phyloP scores from a whole-genome alignment of 805 yeast genomes.

The Candida pseudoglaebosa region DNA sequence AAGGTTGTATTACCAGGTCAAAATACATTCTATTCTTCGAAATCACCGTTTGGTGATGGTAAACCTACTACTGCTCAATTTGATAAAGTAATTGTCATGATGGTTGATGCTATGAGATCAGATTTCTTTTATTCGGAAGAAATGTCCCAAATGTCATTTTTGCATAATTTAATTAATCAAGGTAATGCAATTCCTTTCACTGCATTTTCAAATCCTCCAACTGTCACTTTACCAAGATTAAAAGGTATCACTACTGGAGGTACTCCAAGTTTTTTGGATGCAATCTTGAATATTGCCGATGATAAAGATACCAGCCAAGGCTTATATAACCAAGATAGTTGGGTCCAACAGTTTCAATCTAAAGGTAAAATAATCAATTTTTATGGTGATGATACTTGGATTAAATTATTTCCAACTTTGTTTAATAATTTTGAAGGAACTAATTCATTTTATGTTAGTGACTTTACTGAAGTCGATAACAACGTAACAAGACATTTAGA shows the following conservation, averaged over 20 bases:
- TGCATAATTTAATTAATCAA: slow-evolving; percentile 58
- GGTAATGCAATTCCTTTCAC: slow-evolving; percentile 86
- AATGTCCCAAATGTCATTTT: slow-evolving; percentile 58
- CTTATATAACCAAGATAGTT: slow-evolving; percentile 73
- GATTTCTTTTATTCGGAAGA: slow-evolving; percentile 72
- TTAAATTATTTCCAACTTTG: slow-evolving; percentile 70
- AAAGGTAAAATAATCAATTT: slow-evolving; percentile 56
- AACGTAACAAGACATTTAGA: slow-evolving; percentile 89
- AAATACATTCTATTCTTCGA: slow-evolving; percentile 25
- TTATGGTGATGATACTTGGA: slow-evolving; percentile 98
- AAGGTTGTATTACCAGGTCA: slow-evolving; percentile 69
- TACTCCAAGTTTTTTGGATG: slow-evolving; percentile 90
- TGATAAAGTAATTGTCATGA: slow-evolving; percentile 70
- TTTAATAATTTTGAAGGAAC: slow-evolving; percentile 80
- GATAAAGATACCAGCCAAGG: slow-evolving; percentile 71
- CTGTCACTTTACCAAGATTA: slow-evolving; percentile 90
- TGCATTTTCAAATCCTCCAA: slow-evolving; percentile 91
- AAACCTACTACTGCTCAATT: slow-evolving; percentile 43
- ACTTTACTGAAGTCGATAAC: slow-evolving; percentile 87
- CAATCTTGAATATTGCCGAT: slow-evolving; percentile 89
- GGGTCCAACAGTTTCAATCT: slow-evolving; percentile 66
- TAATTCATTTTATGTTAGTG: slow-evolving; percentile 89
- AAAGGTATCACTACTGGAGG: slow-evolving; percentile 95
- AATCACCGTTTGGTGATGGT: slow-evolving; percentile 5
- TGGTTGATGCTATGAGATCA: slow-evolving; percentile 88